A percentile compares a stretch with the other conserved stretches of the same genome.
phyloP scores from a whole-genome alignment of 73 alveolate genomes.

The Tetrahymena borealis region DNA sequence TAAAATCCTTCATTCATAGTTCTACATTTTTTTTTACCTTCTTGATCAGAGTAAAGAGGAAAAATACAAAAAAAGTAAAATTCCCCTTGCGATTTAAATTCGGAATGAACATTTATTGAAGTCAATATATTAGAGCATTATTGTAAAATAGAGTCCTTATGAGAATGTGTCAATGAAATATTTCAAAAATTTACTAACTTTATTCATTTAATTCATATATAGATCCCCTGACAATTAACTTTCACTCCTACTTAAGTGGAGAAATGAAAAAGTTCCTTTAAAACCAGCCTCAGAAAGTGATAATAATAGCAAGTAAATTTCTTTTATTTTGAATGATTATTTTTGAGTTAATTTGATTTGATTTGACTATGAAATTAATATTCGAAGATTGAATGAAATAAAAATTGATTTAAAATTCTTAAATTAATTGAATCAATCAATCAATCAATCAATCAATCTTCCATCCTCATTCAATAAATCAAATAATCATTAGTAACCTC shows the following conservation, averaged over 20 bases:
- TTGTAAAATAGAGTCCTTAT: too few relatives aligned
- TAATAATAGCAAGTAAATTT: not conserved
- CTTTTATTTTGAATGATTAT: not conserved
- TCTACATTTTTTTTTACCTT: not conserved
- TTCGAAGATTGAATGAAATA: not conserved
- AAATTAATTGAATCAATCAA: not conserved
- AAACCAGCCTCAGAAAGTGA: not conserved
- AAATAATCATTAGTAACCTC: too few relatives aligned
- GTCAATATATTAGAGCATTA: too few relatives aligned
- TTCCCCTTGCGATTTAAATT: not conserved
- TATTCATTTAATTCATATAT: not conserved
- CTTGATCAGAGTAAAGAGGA: not conserved
- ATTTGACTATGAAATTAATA: not conserved
- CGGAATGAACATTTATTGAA: too few relatives aligned
- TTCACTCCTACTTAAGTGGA: not conserved
- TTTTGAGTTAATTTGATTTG: not conserved
- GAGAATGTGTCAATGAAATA: too few relatives aligned
- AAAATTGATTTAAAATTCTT: too few relatives aligned
- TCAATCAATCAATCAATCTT: too few relatives aligned
- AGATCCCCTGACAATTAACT: conserved; percentile 1
- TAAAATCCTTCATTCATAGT: not conserved
- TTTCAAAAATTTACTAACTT: too few relatives aligned
- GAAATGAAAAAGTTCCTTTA: not conserved
- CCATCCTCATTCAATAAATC: not conserved
- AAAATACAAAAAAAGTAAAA: not conserved